These are phyloP conservation scores for Morella rubra DNA, from an alignment of 306 rosid genomes.

Conservation along the genomic window DNA sequence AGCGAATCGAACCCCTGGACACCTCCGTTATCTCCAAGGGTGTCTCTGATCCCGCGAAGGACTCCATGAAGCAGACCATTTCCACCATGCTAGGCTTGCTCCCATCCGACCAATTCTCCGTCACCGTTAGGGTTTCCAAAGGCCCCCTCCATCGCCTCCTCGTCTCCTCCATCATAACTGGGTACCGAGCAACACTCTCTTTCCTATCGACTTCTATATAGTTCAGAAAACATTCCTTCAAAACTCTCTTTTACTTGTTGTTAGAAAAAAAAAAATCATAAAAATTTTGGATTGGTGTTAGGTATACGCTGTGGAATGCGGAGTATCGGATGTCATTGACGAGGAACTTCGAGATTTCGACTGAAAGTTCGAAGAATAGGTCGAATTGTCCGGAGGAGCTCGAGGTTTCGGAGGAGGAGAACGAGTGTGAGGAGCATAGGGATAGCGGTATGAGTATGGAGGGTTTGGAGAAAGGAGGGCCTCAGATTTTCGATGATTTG, in stretches of 20 bases:
- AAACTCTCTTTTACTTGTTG: neutral
- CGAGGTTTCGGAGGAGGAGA: conserved; percentile 35
- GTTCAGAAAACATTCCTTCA: neutral
- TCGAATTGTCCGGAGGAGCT: conserved; percentile 22
- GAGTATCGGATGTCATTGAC: conserved; percentile 81
- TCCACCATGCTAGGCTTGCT: conserved; percentile 90
- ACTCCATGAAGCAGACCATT: conserved; percentile 96
- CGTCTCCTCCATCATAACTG: conserved; percentile 86
- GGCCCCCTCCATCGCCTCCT: conserved; percentile 76
- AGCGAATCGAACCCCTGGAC: conserved; percentile 82
- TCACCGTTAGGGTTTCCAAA: conserved; percentile 56
- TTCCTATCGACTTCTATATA: neutral
- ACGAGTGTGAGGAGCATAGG: conserved; percentile 33
- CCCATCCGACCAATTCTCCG: conserved; percentile 87
- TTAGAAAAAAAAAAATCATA: neutral
- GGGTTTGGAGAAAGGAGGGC: conserved; percentile 38
- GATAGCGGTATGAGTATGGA: conserved; percentile 28
- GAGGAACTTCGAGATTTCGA: conserved; percentile 76
- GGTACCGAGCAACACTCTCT: conserved; percentile 39
- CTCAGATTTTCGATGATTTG: conserved; percentile 55
- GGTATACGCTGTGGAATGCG: conserved; percentile 96
- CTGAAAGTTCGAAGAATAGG: conserved; percentile 23
- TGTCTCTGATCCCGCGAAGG: conserved; percentile 71
- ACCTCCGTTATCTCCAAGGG: conserved; percentile 80
- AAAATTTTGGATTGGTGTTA: conserved; percentile 13